A percentile compares a stretch with the other conserved stretches of the same genome.
Conservation (phyloP, 129 eudicot species). For the Flaveria ramosissima region DNA sequence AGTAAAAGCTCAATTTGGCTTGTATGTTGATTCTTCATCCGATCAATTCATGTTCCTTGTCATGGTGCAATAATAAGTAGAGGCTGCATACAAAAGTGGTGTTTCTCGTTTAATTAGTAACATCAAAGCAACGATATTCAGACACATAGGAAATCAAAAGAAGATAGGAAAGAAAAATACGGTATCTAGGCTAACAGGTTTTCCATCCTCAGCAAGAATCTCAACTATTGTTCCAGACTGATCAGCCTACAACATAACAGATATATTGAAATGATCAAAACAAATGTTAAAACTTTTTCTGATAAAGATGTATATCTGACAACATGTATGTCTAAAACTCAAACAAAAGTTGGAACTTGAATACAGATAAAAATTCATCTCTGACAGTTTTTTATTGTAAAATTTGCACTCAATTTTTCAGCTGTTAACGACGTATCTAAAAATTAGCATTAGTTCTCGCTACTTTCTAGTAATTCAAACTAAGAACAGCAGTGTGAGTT, state of each 20-base stretch:
- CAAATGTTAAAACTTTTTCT: too few relatives aligned
- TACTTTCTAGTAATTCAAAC: slow-evolving; percentile 2
- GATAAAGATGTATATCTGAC: too few relatives aligned
- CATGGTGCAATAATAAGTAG: slow-evolving; percentile 73
- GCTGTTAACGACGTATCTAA: neutral
- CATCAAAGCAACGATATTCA: neutral
- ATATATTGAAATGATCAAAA: slow-evolving; percentile 11
- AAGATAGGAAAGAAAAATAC: slow-evolving; percentile 23
- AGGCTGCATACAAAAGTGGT: slow-evolving; percentile 55
- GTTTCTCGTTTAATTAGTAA: slow-evolving; percentile 15
- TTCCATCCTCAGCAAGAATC: slow-evolving; percentile 74
- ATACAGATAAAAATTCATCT: neutral
- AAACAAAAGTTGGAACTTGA: neutral
- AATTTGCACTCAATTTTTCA: neutral
- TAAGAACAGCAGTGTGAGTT: slow-evolving; percentile 13
- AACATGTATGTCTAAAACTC: neutral
- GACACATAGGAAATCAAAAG: neutral
- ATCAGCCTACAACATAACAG: slow-evolving; percentile 57
- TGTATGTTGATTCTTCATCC: neutral
- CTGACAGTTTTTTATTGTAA: neutral
- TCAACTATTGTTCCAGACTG: slow-evolving; percentile 72
- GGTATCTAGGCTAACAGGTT: slow-evolving; percentile 77
- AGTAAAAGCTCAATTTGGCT: slow-evolving; percentile 25
- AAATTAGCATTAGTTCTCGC: neutral
- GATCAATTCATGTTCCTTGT: slow-evolving; percentile 29